phyloP scores from a whole-genome alignment of 139 green algal species.

The Choricystis sp. region DNA sequence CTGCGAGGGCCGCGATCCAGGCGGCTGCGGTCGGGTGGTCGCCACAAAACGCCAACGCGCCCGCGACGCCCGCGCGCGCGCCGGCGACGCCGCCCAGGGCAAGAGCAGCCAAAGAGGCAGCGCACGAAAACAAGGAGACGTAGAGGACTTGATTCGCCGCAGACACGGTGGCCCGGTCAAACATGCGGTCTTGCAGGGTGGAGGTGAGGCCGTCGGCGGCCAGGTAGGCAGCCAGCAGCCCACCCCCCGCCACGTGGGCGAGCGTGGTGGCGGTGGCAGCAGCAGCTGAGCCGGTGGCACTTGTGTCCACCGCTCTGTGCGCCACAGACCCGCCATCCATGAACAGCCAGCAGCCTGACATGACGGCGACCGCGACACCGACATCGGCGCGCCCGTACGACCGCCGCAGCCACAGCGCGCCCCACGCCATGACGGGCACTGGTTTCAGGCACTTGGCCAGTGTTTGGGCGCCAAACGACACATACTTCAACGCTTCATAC shows the following conservation, averaged over 20 bases:
- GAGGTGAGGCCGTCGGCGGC: conserved; percentile 94
- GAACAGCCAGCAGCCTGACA: conserved; percentile 74
- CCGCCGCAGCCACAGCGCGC: conserved; percentile 76
- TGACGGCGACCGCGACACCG: conserved; percentile 53
- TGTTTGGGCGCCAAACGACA: conserved; percentile 90
- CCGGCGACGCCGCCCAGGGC: conserved; percentile 29
- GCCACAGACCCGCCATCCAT: conserved; percentile 26
- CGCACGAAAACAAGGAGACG: conserved; percentile 71
- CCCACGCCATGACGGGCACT: conserved; percentile 97
- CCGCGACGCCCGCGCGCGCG: conserved; percentile 34
- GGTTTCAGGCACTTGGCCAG: conserved; percentile 94
- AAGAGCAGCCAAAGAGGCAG: conserved; percentile 32
- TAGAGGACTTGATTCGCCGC: conserved; percentile 85
- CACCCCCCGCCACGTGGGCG: conserved; percentile 28
- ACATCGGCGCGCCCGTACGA: conserved; percentile 33
- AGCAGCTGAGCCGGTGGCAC: too few relatives aligned
- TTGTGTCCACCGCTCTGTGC: conserved; percentile 2
- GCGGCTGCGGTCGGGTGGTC: conserved; percentile 29
- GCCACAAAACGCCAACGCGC: conserved; percentile 58
- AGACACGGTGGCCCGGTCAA: conserved; percentile 87
- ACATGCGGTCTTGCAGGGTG: conserved; percentile 92
- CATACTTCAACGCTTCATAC: conserved; percentile 95
- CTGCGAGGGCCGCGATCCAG: conserved; percentile 39
- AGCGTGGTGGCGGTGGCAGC: conserved; percentile 5
- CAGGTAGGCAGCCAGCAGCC: conserved; percentile 88